Base-by-base conservation (phyloP, 225 moss, liverwort and hornwort genomes). In the Marchantia paleacea region DNA sequence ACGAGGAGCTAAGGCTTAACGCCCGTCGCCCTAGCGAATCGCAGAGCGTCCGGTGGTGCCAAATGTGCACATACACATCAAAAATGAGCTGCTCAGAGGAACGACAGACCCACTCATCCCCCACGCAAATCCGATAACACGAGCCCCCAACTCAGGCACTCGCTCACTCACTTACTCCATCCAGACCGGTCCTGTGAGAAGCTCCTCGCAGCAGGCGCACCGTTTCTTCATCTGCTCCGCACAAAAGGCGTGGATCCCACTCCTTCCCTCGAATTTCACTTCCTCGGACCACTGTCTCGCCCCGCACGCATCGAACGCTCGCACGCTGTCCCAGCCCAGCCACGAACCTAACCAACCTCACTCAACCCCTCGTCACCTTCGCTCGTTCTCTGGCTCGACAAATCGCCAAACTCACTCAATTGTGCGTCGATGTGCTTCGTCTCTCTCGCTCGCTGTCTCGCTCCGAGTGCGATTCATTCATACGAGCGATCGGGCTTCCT, bases 201-300 rank as follows among this genome's bases (percentile, higher is more conserved):
- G 14, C 62, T 63, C 63, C 65, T 65, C 65, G 28, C 77, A 78
- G 77, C 77, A 78, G 77, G 51, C 64, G 77, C 61, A 78, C 63
- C 62, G 62, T 22, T 78, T 78, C 62, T 63, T 24, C 49, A 30
- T 61, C 18, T 31, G 72, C 20, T 49, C 20, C 49, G 68, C 30
- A 68, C 12, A 68, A 31, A 30, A 29, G 68, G n/a, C 68, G 68
- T 68, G 68, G 68, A 68, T 68, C 30, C 68, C 9, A 11, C 68
- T 68, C 68, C 16, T 68, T 31, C 30, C 57, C 29, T 68, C 29
- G 30, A 31, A 30, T 68, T 65, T 62, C n/a, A 62, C 62, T 24
- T 62, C n/a, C 62, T 62, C n/a, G 0, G 4, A 22, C n/a, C 18
- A 62, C n/a, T 7, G n/a, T 19, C 62, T 62, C 62, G 6, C 8